phyloP scores from a whole-genome alignment of 176 grass and related monocot genomes.

The Oryza officinalis region DNA sequence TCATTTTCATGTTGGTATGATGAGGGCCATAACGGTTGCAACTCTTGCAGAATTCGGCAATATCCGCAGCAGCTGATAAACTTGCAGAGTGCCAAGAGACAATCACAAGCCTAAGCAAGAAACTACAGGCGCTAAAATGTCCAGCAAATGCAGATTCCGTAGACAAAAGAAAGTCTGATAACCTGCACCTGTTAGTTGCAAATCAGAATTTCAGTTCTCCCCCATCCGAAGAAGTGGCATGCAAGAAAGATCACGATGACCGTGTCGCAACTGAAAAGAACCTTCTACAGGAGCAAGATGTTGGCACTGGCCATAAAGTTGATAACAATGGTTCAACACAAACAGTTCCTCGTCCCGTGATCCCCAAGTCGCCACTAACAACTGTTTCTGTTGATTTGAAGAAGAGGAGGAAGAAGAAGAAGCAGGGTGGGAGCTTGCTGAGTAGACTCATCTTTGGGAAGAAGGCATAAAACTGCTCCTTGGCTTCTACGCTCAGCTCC shows the following conservation, averaged over 20 bases:
- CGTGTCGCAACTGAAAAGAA: neutral
- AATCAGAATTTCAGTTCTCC: neutral
- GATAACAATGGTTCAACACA: neutral
- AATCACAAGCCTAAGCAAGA: constrained; percentile 53
- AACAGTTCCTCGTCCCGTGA: neutral
- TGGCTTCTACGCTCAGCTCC: neutral
- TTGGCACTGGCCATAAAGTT: constrained; percentile 1
- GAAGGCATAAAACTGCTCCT: constrained; percentile 29
- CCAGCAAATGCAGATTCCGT: constrained; percentile 30
- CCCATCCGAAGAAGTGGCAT: neutral
- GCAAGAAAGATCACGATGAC: constrained; percentile 12
- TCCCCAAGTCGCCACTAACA: constrained; percentile 15
- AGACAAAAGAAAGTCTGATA: constrained; percentile 17
- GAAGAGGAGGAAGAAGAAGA: constrained; percentile 50
- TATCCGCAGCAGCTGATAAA: constrained; percentile 42
- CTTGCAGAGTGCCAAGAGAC: constrained; percentile 66
- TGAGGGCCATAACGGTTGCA: neutral
- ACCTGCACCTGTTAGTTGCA: neutral
- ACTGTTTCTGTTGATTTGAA: constrained; percentile 13
- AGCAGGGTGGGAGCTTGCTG: constrained; percentile 39
- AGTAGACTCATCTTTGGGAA: constrained; percentile 43
- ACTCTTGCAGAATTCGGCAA: constrained; percentile 47
- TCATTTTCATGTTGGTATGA: constrained; percentile 12
- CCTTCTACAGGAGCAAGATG: neutral
- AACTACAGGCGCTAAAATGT: constrained; percentile 45